Conservation (phyloP, 2,329 filamentous ascomycete species). For the Ophiognomonia clavigignenti-juglandacearum region DNA sequence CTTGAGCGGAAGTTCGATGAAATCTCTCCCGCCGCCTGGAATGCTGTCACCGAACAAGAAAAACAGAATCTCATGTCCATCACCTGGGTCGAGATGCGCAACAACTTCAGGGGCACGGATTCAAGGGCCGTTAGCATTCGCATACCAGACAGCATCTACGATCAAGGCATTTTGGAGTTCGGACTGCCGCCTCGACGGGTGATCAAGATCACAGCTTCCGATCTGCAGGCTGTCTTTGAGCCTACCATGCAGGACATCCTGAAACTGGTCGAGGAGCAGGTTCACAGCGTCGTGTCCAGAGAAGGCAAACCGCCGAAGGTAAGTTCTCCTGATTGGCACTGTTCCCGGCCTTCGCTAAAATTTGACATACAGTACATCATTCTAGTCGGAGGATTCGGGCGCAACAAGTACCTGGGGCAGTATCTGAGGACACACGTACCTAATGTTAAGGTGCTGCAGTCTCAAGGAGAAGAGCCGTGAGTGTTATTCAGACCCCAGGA, state of each 20-base stretch:
- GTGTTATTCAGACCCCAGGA: slow-evolving; percentile 8
- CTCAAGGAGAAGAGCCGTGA: slow-evolving; percentile 28
- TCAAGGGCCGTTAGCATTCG: slow-evolving; percentile 11
- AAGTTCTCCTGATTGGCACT: neutral
- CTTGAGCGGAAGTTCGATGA: slow-evolving; percentile 22
- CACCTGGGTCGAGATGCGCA: slow-evolving; percentile 25
- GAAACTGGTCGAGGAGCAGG: slow-evolving; percentile 22
- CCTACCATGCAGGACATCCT: slow-evolving; percentile 20
- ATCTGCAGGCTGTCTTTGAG: slow-evolving; percentile 21
- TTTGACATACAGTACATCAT: slow-evolving; percentile 26
- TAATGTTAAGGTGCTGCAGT: slow-evolving; percentile 25
- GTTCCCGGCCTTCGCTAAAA: neutral
- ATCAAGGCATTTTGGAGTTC: neutral
- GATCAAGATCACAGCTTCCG: slow-evolving; percentile 8
- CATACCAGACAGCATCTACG: neutral
- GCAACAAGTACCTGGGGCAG: slow-evolving; percentile 24
- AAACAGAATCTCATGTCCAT: neutral
- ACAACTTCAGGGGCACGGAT: slow-evolving; percentile 14
- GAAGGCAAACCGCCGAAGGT: slow-evolving; percentile 23
- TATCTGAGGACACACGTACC: slow-evolving; percentile 8
- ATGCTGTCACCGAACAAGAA: neutral
- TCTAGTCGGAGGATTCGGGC: slow-evolving; percentile 35
- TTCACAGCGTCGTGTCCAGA: slow-evolving; percentile 15
- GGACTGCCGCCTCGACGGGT: neutral
- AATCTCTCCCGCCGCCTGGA: slow-evolving; percentile 1